Conservation (phyloP, 73 alveolate species). For the Paramecium caudatum region DNA sequence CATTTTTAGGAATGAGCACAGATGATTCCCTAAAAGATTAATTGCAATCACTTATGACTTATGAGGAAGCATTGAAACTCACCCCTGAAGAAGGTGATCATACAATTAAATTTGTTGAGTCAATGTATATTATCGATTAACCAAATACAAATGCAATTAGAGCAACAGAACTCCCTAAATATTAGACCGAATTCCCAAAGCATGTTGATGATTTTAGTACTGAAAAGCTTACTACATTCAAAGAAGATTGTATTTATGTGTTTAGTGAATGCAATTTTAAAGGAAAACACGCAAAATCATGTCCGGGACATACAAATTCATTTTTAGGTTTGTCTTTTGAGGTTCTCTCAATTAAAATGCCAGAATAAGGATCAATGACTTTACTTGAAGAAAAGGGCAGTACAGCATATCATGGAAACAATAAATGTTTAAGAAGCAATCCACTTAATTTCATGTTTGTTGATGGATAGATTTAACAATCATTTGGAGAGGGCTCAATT, state of each 20-base stretch:
- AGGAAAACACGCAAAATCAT: conserved; percentile 27
- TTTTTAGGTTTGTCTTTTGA: conserved; percentile 34
- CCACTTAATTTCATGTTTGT: conserved; percentile 37
- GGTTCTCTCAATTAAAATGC: neutral
- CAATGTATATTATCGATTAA: conserved; percentile 31
- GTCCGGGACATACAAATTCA: conserved; percentile 15
- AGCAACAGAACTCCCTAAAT: conserved; percentile 44
- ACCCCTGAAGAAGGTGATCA: conserved; percentile 45
- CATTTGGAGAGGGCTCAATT: neutral
- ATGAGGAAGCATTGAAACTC: conserved; percentile 1
- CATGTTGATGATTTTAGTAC: neutral
- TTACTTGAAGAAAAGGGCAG: conserved; percentile 20
- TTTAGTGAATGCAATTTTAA: conserved; percentile 40
- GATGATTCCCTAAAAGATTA: conserved; percentile 29
- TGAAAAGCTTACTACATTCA: neutral
- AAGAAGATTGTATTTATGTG: conserved; percentile 34
- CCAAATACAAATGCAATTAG: conserved; percentile 47
- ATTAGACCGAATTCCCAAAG: neutral
- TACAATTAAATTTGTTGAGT: conserved; percentile 40
- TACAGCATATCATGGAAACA: neutral
- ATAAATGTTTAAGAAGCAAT: conserved; percentile 27
- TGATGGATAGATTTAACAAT: conserved; percentile 8
- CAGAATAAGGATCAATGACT: conserved; percentile 42
- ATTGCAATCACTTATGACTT: conserved; percentile 39
- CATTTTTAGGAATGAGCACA: conserved; percentile 29